Base-by-base conservation (phyloP, 1,284 basidiomycete species). In the Naganishia sp. region DNA sequence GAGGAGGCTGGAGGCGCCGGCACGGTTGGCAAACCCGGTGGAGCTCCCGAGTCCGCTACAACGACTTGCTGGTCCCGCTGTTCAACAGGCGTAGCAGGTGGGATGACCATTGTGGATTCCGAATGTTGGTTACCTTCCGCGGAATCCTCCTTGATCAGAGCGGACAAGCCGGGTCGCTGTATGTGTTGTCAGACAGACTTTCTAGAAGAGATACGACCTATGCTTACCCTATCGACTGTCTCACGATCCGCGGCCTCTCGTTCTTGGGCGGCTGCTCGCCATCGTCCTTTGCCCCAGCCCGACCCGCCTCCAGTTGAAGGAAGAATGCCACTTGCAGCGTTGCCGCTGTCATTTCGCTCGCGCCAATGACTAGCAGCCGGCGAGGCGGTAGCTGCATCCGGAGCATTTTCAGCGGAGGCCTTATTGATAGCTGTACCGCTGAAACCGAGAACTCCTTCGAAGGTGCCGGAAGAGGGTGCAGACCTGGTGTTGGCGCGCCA, bases 401-500 rank as follows among this genome's bases (percentile, higher is more conserved):
- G 42, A 48, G 57, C 39, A 13, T 61, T 59, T 44, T 54, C 44
- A 49, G 42, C 45, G 36, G 50, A 53, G 28, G 69, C 54, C 57
- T 68, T 69, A 46, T 69, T 64, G 23, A 63, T 55, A 28, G 67
- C 39, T 11, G 69, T 21, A 55, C 69, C 70, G 55, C 75, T 75
- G 66, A 78, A 79, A 3, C 77, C 79, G 10, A 79, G 72, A 31
- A 79, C 79, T 50, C 78, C 79, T 55, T 80, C 79, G 65, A 80
- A 80, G 11, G 70, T 76, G 65, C 77, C 78, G 11, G 77, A 76
- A 18, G 70, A 52, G 1, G 69, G 61, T 2, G 57, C 63, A 31
- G 72, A 73, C 28, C 75, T 71, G 39, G 60, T 25, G n/a, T 70
- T 66, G 9, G 76, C 72, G 39, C 79, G 70, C 79, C 79, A 80